Base-by-base conservation (phyloP, 208 protist species). In the Acanthamoeba quina region DNA sequence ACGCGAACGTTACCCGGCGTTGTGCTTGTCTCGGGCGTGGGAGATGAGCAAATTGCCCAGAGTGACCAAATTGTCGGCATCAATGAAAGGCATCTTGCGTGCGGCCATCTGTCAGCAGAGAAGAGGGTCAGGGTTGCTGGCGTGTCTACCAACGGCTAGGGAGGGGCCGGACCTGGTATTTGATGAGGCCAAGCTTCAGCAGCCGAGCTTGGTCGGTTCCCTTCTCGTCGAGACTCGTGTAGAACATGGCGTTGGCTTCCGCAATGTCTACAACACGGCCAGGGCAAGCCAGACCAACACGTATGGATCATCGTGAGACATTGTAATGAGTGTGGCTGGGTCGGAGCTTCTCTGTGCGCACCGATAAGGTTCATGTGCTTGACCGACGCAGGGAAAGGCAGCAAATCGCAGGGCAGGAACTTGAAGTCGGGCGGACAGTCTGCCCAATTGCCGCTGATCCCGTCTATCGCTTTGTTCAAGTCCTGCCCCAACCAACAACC, bases 361-460 rank as follows among this genome's bases (percentile, higher is more conserved):
- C 80, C 80, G 49, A 89, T 89, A 17, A 89, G 80, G 26, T 89
- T 89, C 58, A 66, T 89, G 49, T 89, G 80, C 37, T 89, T 89
- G 17, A 89, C 80, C 13, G 80, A 89, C 6, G 80, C 58, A n/a
- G 54, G 54, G 58, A 89, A 66, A 29, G 80, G 80, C 26, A 68
- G 26, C 52, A 89, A n/a, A 44, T 89, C 80, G 19, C 47, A 89
- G 4, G 58, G 58, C 15, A 89, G 54, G 80, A 89, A 89, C 49
- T 89, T 89, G 80, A 89, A 89, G 47, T 89, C 58, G 3, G 80
- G 80, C 15, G 80, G 80, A 29, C 21, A 37, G 49, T 5, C 13
- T 37, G 37, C n/a, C 80, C 80, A 89, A 24, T 64, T 44, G 54
- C 29, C 49, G 5, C 4, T 37, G 4, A 64, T 54, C 5, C 3